Conservation (phyloP, 2,329 filamentous ascomycete genomes). For the Teratosphaeria gauchensis region DNA sequence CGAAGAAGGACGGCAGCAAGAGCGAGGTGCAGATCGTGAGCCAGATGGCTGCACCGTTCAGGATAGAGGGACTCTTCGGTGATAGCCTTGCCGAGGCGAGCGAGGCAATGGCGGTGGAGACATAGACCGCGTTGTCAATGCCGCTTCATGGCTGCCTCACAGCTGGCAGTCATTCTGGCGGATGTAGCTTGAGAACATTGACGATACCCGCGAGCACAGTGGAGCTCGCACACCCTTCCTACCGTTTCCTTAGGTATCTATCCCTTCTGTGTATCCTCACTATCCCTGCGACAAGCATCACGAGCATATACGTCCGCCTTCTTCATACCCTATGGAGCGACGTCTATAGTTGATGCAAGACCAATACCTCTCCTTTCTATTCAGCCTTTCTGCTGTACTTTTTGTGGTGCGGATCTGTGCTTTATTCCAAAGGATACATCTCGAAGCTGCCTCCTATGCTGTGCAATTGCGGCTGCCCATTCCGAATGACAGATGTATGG, state of each 20-base stretch:
- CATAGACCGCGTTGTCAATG: background rate
- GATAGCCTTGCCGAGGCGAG: slow-evolving; percentile 34
- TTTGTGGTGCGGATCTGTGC: background rate
- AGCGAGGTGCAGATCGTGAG: slow-evolving; percentile 78
- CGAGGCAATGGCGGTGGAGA: background rate
- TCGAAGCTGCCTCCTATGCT: too few species aligned
- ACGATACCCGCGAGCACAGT: background rate
- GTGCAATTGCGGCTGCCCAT: background rate
- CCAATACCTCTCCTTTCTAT: slow-evolving; percentile 7
- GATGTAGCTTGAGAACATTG: background rate
- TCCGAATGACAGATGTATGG: background rate
- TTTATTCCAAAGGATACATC: background rate
- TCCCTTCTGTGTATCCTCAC: too few species aligned
- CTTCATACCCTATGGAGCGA: slow-evolving; percentile 10
- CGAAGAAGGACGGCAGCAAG: slow-evolving; percentile 34
- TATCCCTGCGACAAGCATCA: too few species aligned
- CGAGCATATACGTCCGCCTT: slow-evolving; percentile 18
- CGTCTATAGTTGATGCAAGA: slow-evolving; percentile 22
- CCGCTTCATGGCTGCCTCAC: too few species aligned
- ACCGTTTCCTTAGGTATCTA: too few species aligned
- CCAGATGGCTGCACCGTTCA: slow-evolving; percentile 90
- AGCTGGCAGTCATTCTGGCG: too few species aligned
- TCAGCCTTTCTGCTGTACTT: slow-evolving; percentile 1
- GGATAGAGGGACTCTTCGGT: slow-evolving; percentile 85
- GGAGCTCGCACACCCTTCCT: background rate